Evolutionary conservation across 1,284 basidiomycete species (phyloP), one percentile per base, ranked within the genome.

Genomic region (Leccinum subrobustum): DNA sequence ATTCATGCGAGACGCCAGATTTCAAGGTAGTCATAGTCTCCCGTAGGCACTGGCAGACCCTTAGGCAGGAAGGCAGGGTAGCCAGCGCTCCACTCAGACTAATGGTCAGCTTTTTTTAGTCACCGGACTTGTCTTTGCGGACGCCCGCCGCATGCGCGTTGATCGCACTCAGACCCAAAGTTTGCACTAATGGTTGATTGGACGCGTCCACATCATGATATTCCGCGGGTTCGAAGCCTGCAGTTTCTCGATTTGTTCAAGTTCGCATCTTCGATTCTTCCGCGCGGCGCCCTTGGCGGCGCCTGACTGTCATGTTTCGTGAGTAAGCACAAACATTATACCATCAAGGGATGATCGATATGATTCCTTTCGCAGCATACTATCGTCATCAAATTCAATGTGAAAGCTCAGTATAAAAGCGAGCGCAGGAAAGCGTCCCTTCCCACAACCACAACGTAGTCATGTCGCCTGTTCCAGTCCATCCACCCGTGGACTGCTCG

Each of bases 401-500:
- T 48, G 6, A 23, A 47, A 47, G 18, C 3, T 16, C 27, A n/a
- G 20, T 1, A 60, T 58, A 58, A 58, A 58, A 60, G 23, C 12
- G n/a, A 12, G 8, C 3, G 35, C 31, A 25, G 20, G n/a, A 25
- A 25, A 20, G 6, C 7, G 4, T 6, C 14, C 14, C 25, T n/a
- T 54, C 11, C 52, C 33, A 7, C 58, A 27, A 53, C 18, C 6
- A 14, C 42, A 6, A 3, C 58, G 16, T 23, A 42, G 20, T 5
- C 20, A 60, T 62, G 58, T 4, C 48, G 16, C 29, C 47, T 25
- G 23, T 23, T 23, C 59, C 59, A 61, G 12, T 31, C 14, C 4
- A 25, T 3, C 35, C 37, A 2, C 60, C 59, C 5, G 6, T 58
- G 18, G 67, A 70, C 27, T 35, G 35, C 20, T 65, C 68, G 1